Evolutionary conservation across 2,329 filamentous ascomycete genomes (phyloP), one percentile per base, ranked within the genome.

Genomic region (Phyllosticta paracitricarpa): DNA sequence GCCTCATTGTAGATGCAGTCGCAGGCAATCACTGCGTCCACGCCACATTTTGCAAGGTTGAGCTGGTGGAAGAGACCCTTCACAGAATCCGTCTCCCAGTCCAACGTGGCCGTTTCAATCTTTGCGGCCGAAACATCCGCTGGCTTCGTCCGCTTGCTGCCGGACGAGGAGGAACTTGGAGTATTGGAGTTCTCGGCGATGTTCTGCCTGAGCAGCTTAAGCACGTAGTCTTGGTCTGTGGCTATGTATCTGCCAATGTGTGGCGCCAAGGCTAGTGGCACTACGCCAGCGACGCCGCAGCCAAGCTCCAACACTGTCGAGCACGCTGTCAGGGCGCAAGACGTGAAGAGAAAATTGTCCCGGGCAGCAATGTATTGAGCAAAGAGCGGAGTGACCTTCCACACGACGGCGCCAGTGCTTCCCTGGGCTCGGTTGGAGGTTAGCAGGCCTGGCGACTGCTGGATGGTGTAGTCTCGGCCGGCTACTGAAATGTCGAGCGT

Each of bases 1-100:
- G 88, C 84, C 66, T 96, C 89, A 74, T 97, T 99, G 78, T 95
- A 99, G 66, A 99, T 88, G 73, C 92, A 97, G 73, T 99, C 94
- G 70, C 91, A 96, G 3, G 91, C 91, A 40, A 97, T 72, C 10
- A 97, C 78, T 14, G 85, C 75, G 68, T 95, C 88, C 66, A 94
- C 81, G 80, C 68, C 67, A n/a, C 40, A 5, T 48, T 48, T 48
- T 63, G n/a, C 63, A 67, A 9, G 86, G 79, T 56, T 80, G 73
- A 86, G 79, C 55, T 80, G 73, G 63, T 84, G 81, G 0, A 80
- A 78, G 7, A 78, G 66, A 3, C 70, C 68, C 0, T 68, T 66
- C 1, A 81, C 71, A 55, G 77, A 74, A 66, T 83, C 79, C 1
- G 72, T 72, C 71, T 97, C 92, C 94, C 94, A 99, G 75, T 99